A percentile compares a stretch with the other conserved stretches of the same genome.
phyloP scores from a whole-genome alignment of 1,139 yeast species.

The Zygosaccharomyces pseudobailii region DNA sequence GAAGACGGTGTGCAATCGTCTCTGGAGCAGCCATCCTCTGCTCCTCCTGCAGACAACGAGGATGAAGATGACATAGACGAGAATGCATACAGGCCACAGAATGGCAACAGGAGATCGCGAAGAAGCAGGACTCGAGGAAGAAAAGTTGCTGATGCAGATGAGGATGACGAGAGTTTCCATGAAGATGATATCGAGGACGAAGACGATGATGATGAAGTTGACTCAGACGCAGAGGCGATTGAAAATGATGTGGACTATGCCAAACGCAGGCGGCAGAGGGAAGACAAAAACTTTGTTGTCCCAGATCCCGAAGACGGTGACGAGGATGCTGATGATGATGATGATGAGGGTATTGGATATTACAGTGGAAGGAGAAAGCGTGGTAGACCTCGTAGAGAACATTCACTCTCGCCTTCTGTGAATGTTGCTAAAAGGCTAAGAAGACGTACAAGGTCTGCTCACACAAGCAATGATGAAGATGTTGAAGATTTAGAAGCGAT shows the following conservation, averaged over 20 bases:
- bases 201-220: slow-evolving; percentile 25
- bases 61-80: slow-evolving; percentile 21
- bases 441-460: slow-evolving; percentile 15
- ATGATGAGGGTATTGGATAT: slow-evolving; percentile 25
- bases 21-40: neutral
- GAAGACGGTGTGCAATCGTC: slow-evolving; percentile 15
- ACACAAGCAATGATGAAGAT: slow-evolving; percentile 8
- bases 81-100: slow-evolving; percentile 11
- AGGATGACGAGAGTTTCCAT: slow-evolving; percentile 31
- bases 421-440: slow-evolving; percentile 10
- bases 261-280: slow-evolving; percentile 13
- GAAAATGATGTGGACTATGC: slow-evolving; percentile 8
- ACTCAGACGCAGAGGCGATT: slow-evolving; percentile 15
- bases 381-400: slow-evolving; percentile 9
- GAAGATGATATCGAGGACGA: slow-evolving; percentile 32
- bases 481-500: slow-evolving; percentile 17
- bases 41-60: slow-evolving; percentile 7
- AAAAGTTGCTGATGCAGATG: slow-evolving; percentile 20
- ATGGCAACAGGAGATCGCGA: slow-evolving; percentile 20
- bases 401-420: slow-evolving; percentile 6
- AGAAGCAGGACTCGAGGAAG: slow-evolving; percentile 15
- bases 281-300: slow-evolving; percentile 23
- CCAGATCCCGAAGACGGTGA: slow-evolving; percentile 24
- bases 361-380: slow-evolving; percentile 25
- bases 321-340: slow-evolving; percentile 8